Conservation (phyloP, 345 rosid genomes). For the Citrus trifoliata region DNA sequence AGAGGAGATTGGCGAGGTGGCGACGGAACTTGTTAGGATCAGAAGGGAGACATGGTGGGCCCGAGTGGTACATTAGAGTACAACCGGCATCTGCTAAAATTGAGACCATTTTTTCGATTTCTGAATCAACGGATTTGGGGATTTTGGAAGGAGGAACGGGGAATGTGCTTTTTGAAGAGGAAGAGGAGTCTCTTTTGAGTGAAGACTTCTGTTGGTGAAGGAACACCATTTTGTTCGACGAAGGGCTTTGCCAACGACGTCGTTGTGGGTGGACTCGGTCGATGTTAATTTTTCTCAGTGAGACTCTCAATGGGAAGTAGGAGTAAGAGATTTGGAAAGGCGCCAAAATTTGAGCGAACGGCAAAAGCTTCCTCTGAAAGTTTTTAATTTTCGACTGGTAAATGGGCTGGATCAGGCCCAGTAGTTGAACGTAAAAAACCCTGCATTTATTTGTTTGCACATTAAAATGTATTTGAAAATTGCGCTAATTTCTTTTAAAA, state of each 20-base stretch:
- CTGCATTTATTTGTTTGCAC: too few relatives aligned
- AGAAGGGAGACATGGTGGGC: slow-evolving; percentile 67
- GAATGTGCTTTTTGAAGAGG: slow-evolving; percentile 25
- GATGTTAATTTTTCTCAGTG: background rate
- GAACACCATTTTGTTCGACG: slow-evolving; percentile 43
- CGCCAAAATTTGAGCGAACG: background rate
- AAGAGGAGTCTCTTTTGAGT: slow-evolving; percentile 41
- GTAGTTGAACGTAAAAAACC: background rate
- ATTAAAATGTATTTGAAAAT: too few relatives aligned
- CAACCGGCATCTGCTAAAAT: slow-evolving; percentile 76
- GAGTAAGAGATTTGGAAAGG: background rate
- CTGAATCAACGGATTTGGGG: slow-evolving; percentile 33
- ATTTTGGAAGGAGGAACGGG: slow-evolving; percentile 38
- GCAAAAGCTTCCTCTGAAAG: background rate
- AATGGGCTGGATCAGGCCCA: background rate
- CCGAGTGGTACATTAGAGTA: slow-evolving; percentile 56
- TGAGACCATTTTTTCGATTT: slow-evolving; percentile 48
- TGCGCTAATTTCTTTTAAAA: too few relatives aligned
- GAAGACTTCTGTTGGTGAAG: slow-evolving; percentile 50
- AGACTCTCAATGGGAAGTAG: too few relatives aligned
- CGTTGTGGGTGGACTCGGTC: background rate
- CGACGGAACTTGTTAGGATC: slow-evolving; percentile 57
- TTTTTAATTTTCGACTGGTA: background rate
- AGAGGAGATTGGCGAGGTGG: slow-evolving; percentile 49
- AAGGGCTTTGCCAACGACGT: background rate